These are phyloP conservation scores for Claviceps monticola DNA, from an alignment of 2,329 filamentous ascomycete genomes.

Conservation along the genomic window DNA sequence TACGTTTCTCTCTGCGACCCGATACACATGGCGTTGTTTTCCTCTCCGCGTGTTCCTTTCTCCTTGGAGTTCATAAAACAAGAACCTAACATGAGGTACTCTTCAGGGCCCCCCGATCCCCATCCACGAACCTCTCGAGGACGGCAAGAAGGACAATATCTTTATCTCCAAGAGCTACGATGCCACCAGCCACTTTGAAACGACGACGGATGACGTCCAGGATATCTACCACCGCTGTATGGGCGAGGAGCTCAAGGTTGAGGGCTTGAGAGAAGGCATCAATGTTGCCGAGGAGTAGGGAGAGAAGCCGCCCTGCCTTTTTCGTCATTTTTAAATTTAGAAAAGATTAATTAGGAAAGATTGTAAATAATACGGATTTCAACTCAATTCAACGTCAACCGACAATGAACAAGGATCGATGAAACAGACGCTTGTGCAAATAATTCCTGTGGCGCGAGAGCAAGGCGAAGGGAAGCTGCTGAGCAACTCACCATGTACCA, in stretches of 20 bases:
- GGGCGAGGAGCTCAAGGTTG: conserved; percentile 76
- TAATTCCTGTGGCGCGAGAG: neutral
- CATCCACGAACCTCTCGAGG: conserved; percentile 78
- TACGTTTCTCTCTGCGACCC: conserved; percentile 18
- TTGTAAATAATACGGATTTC: neutral
- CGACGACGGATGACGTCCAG: conserved; percentile 75
- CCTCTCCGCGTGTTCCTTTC: neutral
- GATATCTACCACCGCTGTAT: conserved; percentile 79
- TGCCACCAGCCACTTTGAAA: conserved; percentile 95
- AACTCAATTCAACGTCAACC: no score
- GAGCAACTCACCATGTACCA: no score
- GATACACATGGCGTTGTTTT: neutral
- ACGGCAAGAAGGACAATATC: conserved; percentile 75
- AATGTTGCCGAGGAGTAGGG: conserved; percentile 54
- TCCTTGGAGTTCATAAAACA: neutral
- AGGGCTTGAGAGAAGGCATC: conserved; percentile 70
- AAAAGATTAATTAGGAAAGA: neutral
- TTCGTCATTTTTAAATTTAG: neutral
- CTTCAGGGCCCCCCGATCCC: conserved; percentile 65
- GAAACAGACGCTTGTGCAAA: neutral
- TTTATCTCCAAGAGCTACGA: conserved; percentile 99
- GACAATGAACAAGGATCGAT: neutral
- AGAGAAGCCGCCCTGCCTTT: neutral
- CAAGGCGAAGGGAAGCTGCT: no score
- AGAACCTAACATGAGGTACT: neutral